Percentiles rank a stretch among this genome's conserved stretches.
Conservation (phyloP, 1,139 yeast genomes). For the Pneumocystis wakefieldiae region DNA sequence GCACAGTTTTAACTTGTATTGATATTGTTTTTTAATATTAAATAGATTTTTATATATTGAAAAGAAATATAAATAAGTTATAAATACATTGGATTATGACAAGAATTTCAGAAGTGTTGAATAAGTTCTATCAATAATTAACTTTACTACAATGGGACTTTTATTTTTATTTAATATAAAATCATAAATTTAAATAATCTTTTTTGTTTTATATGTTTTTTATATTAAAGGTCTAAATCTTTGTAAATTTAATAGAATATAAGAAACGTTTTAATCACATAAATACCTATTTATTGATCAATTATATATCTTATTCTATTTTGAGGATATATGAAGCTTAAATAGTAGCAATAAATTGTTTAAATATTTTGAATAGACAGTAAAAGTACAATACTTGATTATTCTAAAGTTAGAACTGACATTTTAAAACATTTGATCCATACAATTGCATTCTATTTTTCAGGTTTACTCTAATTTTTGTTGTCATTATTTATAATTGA, state of each 20-base stretch:
- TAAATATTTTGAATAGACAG: not conserved
- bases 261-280: too few species aligned
- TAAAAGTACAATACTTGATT: not conserved
- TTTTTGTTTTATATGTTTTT: too few species aligned
- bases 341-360: not conserved
- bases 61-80: too few species aligned
- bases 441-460: not conserved
- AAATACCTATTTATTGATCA: not conserved
- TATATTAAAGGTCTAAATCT: not conserved
- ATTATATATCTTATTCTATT: too few species aligned
- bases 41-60: too few species aligned
- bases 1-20: not conserved
- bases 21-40: not conserved
- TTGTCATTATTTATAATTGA: not conserved
- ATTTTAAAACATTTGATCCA: not conserved
- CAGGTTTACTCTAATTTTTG: not conserved
- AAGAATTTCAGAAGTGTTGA: too few species aligned
- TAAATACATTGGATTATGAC: too few species aligned
- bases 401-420: not conserved
- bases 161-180: too few species aligned
- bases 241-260: too few species aligned
- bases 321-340: not conserved
- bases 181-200: too few species aligned
- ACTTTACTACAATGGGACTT: too few species aligned
- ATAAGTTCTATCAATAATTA: too few species aligned